Evolutionary conservation across 2,329 filamentous ascomycete species (phyloP).

Genomic region (Didymella glomerata): DNA sequence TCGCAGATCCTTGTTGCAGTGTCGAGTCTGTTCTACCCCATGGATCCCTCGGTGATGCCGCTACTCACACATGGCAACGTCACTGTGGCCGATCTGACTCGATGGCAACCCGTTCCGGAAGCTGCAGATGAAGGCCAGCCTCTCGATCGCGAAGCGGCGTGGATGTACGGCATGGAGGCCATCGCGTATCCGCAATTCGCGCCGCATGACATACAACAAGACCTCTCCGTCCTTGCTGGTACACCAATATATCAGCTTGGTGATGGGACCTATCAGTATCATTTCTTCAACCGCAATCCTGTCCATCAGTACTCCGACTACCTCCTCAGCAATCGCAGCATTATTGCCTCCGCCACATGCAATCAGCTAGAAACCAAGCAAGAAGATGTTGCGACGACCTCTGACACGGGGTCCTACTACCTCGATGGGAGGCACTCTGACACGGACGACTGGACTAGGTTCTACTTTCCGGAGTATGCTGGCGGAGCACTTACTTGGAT

Average conservation of each 20-base stretch:
- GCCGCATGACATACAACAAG: constrained; percentile 24
- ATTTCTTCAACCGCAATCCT: constrained; percentile 47
- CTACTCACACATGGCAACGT: constrained; percentile 43
- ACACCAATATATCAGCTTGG: constrained; percentile 40
- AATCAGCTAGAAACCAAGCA: constrained; percentile 27
- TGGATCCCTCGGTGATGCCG: constrained; percentile 40
- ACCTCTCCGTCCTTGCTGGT: constrained; percentile 34
- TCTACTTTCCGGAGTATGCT: constrained; percentile 26
- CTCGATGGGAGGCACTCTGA: background rate
- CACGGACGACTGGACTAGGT: constrained; percentile 21
- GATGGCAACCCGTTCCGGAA: constrained; percentile 25
- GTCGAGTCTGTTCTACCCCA: constrained; percentile 47
- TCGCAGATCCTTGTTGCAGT: constrained; percentile 47
- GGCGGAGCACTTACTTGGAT: constrained; percentile 40
- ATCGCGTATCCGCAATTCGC: constrained; percentile 33
- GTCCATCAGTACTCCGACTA: constrained; percentile 41
- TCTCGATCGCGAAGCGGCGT: constrained; percentile 31
- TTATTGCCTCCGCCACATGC: constrained; percentile 25
- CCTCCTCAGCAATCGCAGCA: constrained; percentile 33
- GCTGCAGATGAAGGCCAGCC: background rate
- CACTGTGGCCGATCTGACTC: constrained; percentile 35
- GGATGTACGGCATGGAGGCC: constrained; percentile 43
- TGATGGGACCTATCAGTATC: constrained; percentile 36
- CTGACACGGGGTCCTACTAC: background rate
- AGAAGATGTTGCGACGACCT: background rate